These are phyloP conservation scores for Blastobotrys indianensis DNA, from an alignment of 1,139 yeast species.

Conservation along the genomic window DNA sequence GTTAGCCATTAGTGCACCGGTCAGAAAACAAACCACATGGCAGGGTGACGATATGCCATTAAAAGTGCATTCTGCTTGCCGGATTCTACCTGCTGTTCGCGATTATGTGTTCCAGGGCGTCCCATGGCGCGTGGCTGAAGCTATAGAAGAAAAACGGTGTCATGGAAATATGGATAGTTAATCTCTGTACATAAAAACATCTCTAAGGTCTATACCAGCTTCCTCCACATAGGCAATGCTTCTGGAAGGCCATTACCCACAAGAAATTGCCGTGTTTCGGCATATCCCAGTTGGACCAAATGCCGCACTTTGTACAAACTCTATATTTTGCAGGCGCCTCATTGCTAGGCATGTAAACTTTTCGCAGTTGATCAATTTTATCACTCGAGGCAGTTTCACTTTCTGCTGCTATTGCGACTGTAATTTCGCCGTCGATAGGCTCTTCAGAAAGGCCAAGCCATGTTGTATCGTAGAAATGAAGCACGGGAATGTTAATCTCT, in stretches of 20 bases:
- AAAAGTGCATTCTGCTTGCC: too few species aligned
- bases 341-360: conserved; percentile 24
- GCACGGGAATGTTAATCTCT: conserved; percentile 34
- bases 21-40: too few species aligned
- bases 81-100: too few species aligned
- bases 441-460: conserved; percentile 55
- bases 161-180: background rate
- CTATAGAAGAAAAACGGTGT: background rate
- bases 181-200: background rate
- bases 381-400: conserved; percentile 25
- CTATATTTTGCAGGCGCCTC: conserved; percentile 31
- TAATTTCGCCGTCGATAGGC: conserved; percentile 13
- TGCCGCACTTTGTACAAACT: conserved; percentile 64
- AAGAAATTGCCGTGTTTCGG: conserved; percentile 37
- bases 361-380: conserved; percentile 17
- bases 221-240: conserved; percentile 78
- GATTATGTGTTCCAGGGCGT: too few species aligned
- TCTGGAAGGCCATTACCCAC: conserved; percentile 70
- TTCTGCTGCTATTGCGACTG: too few species aligned
- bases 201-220: conserved; percentile 42
- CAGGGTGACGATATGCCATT: too few species aligned
- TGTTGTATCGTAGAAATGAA: conserved; percentile 61
- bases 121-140: too few species aligned
- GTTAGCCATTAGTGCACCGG: too few species aligned
- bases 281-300: conserved; percentile 44